Evolutionary conservation across 108 stramenopile species (phyloP).

Genomic region (Discostella pseudostelligera): DNA sequence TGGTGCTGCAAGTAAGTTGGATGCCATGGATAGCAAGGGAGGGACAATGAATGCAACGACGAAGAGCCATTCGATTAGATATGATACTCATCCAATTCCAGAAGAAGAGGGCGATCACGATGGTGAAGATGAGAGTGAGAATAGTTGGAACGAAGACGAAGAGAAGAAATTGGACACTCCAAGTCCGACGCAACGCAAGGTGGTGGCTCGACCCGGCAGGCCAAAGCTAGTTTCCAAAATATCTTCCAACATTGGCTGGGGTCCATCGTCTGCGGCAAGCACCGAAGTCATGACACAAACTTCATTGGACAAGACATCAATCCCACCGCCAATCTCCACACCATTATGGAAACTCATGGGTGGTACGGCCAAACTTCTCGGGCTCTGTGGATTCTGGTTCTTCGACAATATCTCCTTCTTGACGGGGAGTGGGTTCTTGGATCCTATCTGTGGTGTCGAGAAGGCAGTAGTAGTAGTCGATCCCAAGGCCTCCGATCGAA

Average conservation of each 20-base stretch:
- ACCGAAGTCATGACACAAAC: neutral
- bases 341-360: conserved; percentile 59
- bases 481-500: conserved; percentile 11
- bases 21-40: neutral
- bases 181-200: conserved; percentile 19
- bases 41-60: neutral
- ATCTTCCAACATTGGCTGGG: conserved; percentile 58
- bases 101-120: conserved; percentile 17
- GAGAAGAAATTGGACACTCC: neutral
- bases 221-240: conserved; percentile 33
- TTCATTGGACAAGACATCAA: neutral
- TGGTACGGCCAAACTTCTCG: conserved; percentile 58
- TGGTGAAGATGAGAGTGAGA: conserved; percentile 9
- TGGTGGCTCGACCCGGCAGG: conserved; percentile 16
- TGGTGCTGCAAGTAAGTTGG: conserved; percentile 3
- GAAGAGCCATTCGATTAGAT: neutral
- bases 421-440: conserved; percentile 58
- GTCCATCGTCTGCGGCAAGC: conserved; percentile 14
- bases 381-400: conserved; percentile 74
- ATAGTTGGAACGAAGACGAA: conserved; percentile 11
- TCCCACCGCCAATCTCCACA: conserved; percentile 9
- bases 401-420: conserved; percentile 79
- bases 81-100: conserved; percentile 26
- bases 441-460: conserved; percentile 33
- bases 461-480: conserved; percentile 11